A percentile compares a stretch with the other conserved stretches of the same genome.
Conservation (phyloP, 371 early-diverging fungal species). For the Smittium mucronatum region DNA sequence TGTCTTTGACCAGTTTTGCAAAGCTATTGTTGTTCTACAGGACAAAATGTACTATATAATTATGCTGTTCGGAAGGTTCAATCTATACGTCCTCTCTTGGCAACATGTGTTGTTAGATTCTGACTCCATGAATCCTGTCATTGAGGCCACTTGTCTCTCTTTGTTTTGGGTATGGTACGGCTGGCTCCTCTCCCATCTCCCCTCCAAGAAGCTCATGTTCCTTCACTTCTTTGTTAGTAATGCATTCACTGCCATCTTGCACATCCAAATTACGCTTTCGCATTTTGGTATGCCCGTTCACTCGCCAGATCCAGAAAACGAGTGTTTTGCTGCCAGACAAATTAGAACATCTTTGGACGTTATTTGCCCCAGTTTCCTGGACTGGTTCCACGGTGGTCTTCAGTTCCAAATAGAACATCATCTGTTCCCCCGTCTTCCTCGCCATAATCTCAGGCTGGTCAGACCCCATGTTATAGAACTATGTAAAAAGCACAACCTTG, state of each 20-base stretch:
- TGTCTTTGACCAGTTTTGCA: slow-evolving; percentile 61
- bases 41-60: slow-evolving; percentile 77
- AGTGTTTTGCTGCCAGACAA: slow-evolving; percentile 70
- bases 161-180: slow-evolving; percentile 73
- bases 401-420: slow-evolving; percentile 95
- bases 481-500: slow-evolving; percentile 38
- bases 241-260: slow-evolving; percentile 70
- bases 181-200: slow-evolving; percentile 48
- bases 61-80: slow-evolving; percentile 81
- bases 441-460: slow-evolving; percentile 65
- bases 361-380: slow-evolving; percentile 83
- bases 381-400: slow-evolving; percentile 95
- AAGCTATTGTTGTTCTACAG: slow-evolving; percentile 62
- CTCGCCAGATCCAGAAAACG: slow-evolving; percentile 47
- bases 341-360: slow-evolving; percentile 94
- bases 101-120: slow-evolving; percentile 43
- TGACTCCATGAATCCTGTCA: slow-evolving; percentile 50
- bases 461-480: slow-evolving; percentile 63
- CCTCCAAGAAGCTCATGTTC: slow-evolving; percentile 44
- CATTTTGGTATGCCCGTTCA: slow-evolving; percentile 93
- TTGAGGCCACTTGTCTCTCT: slow-evolving; percentile 56
- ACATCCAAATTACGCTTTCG: slow-evolving; percentile 88
- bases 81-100: slow-evolving; percentile 71
- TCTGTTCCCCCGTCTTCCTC: slow-evolving; percentile 82
- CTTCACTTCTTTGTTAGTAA: slow-evolving; percentile 67